These are phyloP conservation scores for Bimuria novae-zelandiae DNA, from an alignment of 2,329 filamentous ascomycete genomes.

Conservation along the genomic window DNA sequence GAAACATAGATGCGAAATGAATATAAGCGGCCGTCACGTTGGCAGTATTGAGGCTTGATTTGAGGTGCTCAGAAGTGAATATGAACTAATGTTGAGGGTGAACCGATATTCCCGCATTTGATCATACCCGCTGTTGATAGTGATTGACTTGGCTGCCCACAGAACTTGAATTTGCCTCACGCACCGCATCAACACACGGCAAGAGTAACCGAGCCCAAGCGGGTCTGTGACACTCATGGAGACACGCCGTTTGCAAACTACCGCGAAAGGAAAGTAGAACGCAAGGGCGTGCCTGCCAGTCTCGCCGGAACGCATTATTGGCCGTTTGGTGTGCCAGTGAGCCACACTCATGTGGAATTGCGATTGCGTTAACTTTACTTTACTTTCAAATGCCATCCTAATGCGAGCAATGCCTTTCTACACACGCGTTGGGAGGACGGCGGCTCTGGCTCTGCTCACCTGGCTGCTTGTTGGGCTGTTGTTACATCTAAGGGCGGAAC, in stretches of 20 bases:
- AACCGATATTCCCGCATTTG: neutral
- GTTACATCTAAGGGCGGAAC: slow-evolving; percentile 36
- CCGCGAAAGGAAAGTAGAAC: neutral
- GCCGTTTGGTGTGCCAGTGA: slow-evolving; percentile 1
- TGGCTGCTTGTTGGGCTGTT: slow-evolving; percentile 28
- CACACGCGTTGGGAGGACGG: slow-evolving; percentile 34
- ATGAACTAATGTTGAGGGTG: too few relatives aligned
- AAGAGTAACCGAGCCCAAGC: neutral
- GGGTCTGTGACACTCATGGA: neutral
- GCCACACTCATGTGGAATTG: neutral
- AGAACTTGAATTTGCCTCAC: neutral
- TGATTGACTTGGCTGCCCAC: too few relatives aligned
- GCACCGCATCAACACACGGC: neutral
- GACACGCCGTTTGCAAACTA: neutral
- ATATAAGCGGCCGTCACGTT: too few relatives aligned
- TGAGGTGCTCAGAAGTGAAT: too few relatives aligned
- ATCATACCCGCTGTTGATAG: too few relatives aligned
- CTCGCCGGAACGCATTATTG: neutral
- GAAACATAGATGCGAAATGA: neutral
- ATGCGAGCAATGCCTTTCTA: slow-evolving; percentile 29
- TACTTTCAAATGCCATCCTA: neutral
- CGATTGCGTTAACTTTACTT: neutral
- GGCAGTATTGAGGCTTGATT: too few relatives aligned
- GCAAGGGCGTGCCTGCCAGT: slow-evolving; percentile 2
- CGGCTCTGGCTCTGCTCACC: slow-evolving; percentile 27